Conservation (phyloP, 768 basidiomycete species). For the Coprinopsis sp. region DNA sequence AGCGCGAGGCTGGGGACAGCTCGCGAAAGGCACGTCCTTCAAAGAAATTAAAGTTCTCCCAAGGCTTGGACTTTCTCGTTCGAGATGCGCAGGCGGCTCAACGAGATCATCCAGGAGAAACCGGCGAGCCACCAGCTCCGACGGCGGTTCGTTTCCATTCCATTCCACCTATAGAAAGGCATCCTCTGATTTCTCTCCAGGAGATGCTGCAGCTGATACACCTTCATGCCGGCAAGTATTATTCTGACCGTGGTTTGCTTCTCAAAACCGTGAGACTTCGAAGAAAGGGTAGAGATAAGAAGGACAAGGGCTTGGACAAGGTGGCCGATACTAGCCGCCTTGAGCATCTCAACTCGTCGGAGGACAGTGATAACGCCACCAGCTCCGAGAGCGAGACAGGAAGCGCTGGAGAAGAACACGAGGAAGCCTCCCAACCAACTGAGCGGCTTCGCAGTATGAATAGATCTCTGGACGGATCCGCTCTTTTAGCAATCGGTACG, state of each 20-base stretch:
- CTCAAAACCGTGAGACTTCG: constrained; percentile 29
- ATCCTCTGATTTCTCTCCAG: constrained; percentile 20
- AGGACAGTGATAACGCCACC: constrained; percentile 8
- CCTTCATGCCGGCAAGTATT: constrained; percentile 47
- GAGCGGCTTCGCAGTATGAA: constrained; percentile 59
- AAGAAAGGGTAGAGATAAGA: constrained; percentile 26
- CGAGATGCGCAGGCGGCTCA: background rate
- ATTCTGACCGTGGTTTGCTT: constrained; percentile 57
- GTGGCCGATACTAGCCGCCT: too few species aligned
- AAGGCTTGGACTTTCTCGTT: constrained; percentile 53
- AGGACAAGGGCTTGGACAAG: background rate
- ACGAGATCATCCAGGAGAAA: background rate
- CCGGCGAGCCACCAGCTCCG: constrained; percentile 27
- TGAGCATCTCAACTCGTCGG: constrained; percentile 1
- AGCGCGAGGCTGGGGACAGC: too few species aligned
- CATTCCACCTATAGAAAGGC: constrained; percentile 7
- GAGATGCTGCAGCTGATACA: constrained; percentile 50
- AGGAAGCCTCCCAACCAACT: constrained; percentile 13
- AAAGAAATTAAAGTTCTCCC: constrained; percentile 42
- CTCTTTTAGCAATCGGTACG: constrained; percentile 67
- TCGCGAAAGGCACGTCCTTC: constrained; percentile 18
- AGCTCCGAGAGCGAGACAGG: constrained; percentile 8
- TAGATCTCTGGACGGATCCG: constrained; percentile 66
- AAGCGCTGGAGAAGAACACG: background rate
- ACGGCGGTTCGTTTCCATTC: constrained; percentile 42